A percentile compares a stretch with the other conserved stretches of the same genome.
Conservation (phyloP, 257 asterid species). For the Dorcoceras hygrometricum region DNA sequence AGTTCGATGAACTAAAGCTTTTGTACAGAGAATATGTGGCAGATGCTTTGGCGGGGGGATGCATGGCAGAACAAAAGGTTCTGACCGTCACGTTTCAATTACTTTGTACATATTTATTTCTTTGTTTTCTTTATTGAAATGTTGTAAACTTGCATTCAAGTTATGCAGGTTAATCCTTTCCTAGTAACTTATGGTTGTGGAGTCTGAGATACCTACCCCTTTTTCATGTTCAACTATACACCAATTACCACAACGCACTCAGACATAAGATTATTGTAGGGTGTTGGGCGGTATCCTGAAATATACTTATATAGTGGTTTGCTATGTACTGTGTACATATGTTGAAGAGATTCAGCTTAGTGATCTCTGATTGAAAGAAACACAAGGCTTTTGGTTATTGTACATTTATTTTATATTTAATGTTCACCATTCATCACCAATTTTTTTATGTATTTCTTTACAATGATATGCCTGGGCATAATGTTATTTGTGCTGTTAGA, state of each 20-base stretch:
- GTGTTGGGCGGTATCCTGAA: not conserved
- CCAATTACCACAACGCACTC: no score
- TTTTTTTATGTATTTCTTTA: not conserved
- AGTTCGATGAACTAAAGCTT: constrained; percentile 76
- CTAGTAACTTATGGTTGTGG: constrained; percentile 3
- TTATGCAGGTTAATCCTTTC: constrained; percentile 11
- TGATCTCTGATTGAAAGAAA: constrained; percentile 12
- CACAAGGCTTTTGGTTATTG: not conserved
- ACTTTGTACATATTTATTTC: constrained; percentile 5
- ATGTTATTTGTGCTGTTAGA: constrained; percentile 3
- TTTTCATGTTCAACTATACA: no score
- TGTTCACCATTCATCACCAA: constrained; percentile 7
- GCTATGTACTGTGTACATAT: not conserved
- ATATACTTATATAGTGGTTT: not conserved
- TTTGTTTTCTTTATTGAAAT: not conserved
- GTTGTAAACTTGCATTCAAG: not conserved
- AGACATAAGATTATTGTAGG: not conserved
- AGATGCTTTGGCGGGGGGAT: constrained; percentile 77
- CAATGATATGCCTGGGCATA: constrained; percentile 12
- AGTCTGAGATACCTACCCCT: no score
- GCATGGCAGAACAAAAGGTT: constrained; percentile 89
- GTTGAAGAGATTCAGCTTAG: not conserved
- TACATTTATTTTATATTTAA: not conserved
- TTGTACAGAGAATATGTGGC: constrained; percentile 68
- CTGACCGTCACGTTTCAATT: not conserved